Percentiles rank a stretch among this genome's conserved stretches.
Conservation (phyloP, 2,329 filamentous ascomycete genomes). For the Neocucurbitaria cava region DNA sequence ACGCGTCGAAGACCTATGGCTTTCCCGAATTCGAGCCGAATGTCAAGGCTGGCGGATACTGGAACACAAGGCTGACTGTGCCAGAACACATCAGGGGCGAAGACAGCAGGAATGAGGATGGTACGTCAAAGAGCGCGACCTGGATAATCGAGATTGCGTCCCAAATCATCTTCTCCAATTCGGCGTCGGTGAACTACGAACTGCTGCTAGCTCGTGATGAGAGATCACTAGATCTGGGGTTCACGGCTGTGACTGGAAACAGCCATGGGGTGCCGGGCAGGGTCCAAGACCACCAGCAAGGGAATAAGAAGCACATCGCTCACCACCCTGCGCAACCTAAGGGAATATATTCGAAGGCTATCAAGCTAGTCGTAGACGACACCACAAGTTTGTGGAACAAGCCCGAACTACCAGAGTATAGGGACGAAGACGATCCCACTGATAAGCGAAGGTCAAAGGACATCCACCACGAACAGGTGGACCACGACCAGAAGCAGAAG, state of each 20-base stretch:
- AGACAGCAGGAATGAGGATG: constrained; percentile 23
- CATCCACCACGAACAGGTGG: constrained; percentile 19
- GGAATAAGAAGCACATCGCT: constrained; percentile 59
- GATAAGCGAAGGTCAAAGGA: constrained; percentile 33
- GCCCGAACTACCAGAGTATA: constrained; percentile 76
- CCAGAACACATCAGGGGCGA: constrained; percentile 73
- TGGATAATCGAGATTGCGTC: constrained; percentile 94
- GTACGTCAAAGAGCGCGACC: constrained; percentile 64
- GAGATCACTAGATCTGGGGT: constrained; percentile 76
- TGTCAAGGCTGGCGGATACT: constrained; percentile 90
- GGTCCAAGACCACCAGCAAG: constrained; percentile 77
- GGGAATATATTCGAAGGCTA: constrained; percentile 84
- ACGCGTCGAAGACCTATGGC: constrained; percentile 72
- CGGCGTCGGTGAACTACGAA: constrained; percentile 87
- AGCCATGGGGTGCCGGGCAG: constrained; percentile 64
- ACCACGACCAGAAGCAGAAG: constrained; percentile 64
- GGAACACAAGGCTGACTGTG: constrained; percentile 80
- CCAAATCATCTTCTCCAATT: constrained; percentile 91
- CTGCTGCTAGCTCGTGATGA: constrained; percentile 84
- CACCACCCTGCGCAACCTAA: constrained; percentile 68
- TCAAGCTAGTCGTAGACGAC: constrained; percentile 82
- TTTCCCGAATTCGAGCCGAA: constrained; percentile 94
- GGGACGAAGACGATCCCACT: constrained; percentile 42
- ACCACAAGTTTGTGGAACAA: constrained; percentile 91
- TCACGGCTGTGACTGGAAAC: constrained; percentile 62